phyloP scores from a whole-genome alignment of 2,329 filamentous ascomycete species.

The Fusarium poae region DNA sequence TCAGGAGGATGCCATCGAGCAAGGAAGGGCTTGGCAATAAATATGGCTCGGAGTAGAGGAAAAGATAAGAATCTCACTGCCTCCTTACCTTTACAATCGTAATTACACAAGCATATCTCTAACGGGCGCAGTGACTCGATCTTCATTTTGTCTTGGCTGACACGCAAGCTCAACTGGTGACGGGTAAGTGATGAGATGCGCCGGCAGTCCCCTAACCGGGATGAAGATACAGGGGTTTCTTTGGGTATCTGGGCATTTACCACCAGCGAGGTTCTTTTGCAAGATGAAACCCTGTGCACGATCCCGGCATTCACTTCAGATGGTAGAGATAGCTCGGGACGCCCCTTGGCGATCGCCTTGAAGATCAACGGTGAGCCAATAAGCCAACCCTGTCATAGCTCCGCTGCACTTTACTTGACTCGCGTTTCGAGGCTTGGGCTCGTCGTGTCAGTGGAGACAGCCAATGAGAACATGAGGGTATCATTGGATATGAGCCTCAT shows the following conservation, averaged over 20 bases:
- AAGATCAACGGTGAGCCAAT: conserved; percentile 37
- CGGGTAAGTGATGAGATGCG: conserved; percentile 24
- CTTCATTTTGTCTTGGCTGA: conserved; percentile 23
- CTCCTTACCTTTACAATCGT: conserved; percentile 7
- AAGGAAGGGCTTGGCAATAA: conserved; percentile 23
- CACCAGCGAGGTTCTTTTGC: background rate
- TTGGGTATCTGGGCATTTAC: background rate
- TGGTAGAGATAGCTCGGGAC: conserved; percentile 6
- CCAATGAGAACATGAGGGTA: conserved; percentile 1
- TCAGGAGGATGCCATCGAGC: background rate
- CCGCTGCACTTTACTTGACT: conserved; percentile 25
- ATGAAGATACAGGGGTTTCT: background rate
- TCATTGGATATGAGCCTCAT: conserved; percentile 14
- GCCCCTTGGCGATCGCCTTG: conserved; percentile 24
- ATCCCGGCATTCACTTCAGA: background rate
- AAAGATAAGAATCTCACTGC: conserved; percentile 9
- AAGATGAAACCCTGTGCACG: conserved; percentile 3
- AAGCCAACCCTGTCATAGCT: background rate
- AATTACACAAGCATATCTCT: conserved; percentile 20
- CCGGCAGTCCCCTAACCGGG: background rate
- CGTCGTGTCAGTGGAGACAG: conserved; percentile 1
- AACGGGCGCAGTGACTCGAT: conserved; percentile 15
- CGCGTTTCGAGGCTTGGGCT: conserved; percentile 23
- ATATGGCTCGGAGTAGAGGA: background rate
- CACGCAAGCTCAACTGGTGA: conserved; percentile 23